Conservation (phyloP, 164 flowering plant genomes). For the Berberis thunbergii region DNA sequence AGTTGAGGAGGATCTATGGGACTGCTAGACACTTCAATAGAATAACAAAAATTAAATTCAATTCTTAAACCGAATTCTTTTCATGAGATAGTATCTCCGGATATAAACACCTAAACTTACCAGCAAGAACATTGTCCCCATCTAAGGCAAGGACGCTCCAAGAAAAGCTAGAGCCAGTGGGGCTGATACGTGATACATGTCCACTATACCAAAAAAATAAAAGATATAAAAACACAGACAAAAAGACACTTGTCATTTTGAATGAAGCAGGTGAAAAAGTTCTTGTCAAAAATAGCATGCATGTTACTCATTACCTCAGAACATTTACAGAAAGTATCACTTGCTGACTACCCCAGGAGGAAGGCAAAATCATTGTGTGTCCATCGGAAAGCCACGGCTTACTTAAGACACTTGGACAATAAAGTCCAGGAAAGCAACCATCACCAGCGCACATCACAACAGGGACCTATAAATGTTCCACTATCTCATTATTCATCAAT, state of each 20-base stretch:
- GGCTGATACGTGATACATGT: constrained; percentile 49
- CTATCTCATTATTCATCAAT: no score
- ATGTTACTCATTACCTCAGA: constrained; percentile 43
- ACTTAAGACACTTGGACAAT: constrained; percentile 36
- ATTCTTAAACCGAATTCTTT: not conserved
- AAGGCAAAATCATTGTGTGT: constrained; percentile 61
- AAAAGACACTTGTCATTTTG: no score
- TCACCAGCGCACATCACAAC: constrained; percentile 65
- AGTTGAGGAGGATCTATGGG: constrained; percentile 67
- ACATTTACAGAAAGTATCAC: constrained; percentile 71
- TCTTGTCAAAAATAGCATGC: not conserved
- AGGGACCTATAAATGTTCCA: constrained; percentile 48
- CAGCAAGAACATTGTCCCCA: constrained; percentile 75
- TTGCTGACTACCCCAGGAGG: constrained; percentile 68
- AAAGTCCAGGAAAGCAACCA: constrained; percentile 85
- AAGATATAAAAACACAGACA: no score
- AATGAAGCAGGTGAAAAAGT: not conserved
- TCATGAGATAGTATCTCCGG: not conserved
- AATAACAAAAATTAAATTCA: not conserved
- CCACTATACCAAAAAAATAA: constrained; percentile 35
- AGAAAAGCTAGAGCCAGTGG: constrained; percentile 46
- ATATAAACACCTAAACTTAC: constrained; percentile 28
- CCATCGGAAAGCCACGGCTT: constrained; percentile 96
- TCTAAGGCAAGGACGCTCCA: constrained; percentile 81
- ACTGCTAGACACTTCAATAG: constrained; percentile 69